Evolutionary conservation across 2,329 filamentous ascomycete genomes (phyloP).

Genomic region (Diaporthe nobilis): DNA sequence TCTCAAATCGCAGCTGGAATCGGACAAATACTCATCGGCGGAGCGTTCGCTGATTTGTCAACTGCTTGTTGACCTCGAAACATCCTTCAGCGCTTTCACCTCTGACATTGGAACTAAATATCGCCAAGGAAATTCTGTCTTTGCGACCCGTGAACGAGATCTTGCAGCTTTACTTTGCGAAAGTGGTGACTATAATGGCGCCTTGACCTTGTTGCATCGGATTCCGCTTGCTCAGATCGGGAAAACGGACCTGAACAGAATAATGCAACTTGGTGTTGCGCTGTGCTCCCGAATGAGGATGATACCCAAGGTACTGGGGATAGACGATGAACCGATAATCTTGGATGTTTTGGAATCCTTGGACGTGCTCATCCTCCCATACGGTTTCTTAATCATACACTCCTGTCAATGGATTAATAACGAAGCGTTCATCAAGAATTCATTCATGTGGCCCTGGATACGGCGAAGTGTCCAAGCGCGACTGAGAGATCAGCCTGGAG

Average conservation of each 20-base stretch:
- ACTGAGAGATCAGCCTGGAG: neutral
- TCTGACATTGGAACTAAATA: neutral
- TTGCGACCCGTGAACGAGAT: neutral
- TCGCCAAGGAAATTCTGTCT: neutral
- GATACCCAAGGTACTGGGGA: neutral
- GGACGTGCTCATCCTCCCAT: neutral
- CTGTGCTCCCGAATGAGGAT: neutral
- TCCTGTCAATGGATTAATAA: too few relatives aligned
- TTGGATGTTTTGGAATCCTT: neutral
- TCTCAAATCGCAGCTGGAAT: neutral
- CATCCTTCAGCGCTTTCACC: neutral
- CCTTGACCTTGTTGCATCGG: neutral
- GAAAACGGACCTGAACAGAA: neutral
- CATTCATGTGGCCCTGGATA: slow-evolving; percentile 8
- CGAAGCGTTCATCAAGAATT: neutral
- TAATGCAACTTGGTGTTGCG: neutral
- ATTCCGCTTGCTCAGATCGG: neutral
- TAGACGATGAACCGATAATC: neutral
- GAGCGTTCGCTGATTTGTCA: neutral
- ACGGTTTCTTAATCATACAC: neutral
- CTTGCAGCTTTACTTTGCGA: neutral
- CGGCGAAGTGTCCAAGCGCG: neutral
- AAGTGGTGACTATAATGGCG: neutral
- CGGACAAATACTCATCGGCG: neutral
- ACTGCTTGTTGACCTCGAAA: neutral